These are phyloP conservation scores for Penicillium sp. DNA, from an alignment of 2,329 filamentous ascomycete species.

Conservation along the genomic window DNA sequence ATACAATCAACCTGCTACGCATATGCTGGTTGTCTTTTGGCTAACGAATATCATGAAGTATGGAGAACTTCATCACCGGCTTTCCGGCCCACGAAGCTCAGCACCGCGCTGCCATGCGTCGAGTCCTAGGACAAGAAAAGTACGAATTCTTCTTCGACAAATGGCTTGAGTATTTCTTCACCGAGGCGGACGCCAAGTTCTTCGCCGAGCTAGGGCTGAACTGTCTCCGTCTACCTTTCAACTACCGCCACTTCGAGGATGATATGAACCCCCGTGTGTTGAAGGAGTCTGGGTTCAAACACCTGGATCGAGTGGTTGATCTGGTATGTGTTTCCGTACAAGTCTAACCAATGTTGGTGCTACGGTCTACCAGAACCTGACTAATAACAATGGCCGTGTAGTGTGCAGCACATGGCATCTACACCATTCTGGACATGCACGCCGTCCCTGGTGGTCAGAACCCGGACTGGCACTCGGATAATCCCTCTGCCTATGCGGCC, in stretches of 20 bases:
- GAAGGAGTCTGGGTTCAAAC: slow-evolving; percentile 47
- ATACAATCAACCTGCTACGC: neutral
- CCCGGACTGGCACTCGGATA: slow-evolving; percentile 52
- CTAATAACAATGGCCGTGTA: slow-evolving; percentile 6
- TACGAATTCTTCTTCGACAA: slow-evolving; percentile 59
- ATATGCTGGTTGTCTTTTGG: neutral
- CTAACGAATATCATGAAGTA: slow-evolving; percentile 31
- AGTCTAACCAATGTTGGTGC: too few species aligned
- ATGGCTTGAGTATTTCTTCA: slow-evolving; percentile 57
- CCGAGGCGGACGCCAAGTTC: slow-evolving; percentile 56
- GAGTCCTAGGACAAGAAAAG: slow-evolving; percentile 54
- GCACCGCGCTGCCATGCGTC: slow-evolving; percentile 52
- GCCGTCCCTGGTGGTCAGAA: slow-evolving; percentile 50
- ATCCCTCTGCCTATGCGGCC: slow-evolving; percentile 43
- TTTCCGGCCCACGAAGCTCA: slow-evolving; percentile 57
- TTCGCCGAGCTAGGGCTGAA: slow-evolving; percentile 56
- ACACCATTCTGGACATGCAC: slow-evolving; percentile 52
- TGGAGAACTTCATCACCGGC: slow-evolving; percentile 64
- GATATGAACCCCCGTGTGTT: slow-evolving; percentile 47
- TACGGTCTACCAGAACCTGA: neutral
- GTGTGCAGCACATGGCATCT: slow-evolving; percentile 48
- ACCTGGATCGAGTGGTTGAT: slow-evolving; percentile 48
- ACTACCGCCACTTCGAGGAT: slow-evolving; percentile 54
- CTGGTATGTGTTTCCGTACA: slow-evolving; percentile 26
- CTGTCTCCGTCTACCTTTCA: slow-evolving; percentile 59